phyloP scores from a whole-genome alignment of 1,139 yeast genomes.

The Taphrina confusa region DNA sequence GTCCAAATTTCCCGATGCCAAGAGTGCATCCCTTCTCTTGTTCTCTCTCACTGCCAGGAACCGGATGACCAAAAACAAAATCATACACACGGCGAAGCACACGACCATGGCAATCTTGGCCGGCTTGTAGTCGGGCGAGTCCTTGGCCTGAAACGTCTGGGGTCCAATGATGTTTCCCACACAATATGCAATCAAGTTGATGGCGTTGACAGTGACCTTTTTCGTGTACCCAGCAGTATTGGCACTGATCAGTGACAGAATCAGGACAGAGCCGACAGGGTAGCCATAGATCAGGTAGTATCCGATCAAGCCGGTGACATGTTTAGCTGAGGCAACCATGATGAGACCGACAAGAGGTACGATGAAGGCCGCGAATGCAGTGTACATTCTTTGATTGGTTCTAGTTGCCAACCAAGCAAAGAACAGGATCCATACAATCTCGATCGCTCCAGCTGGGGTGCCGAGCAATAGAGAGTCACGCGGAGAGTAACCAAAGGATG shows the following conservation, averaged over 20 bases:
- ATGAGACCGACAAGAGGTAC: constrained; percentile 41
- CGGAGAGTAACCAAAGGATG: constrained; percentile 43
- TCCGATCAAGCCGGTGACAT: constrained; percentile 42
- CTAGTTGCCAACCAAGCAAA: constrained; percentile 38
- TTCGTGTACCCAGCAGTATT: constrained; percentile 75
- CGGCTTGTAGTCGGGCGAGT: constrained; percentile 57
- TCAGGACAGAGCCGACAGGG: constrained; percentile 52
- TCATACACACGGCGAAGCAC: constrained; percentile 48
- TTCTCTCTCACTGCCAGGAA: constrained; percentile 50
- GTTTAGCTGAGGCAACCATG: constrained; percentile 42
- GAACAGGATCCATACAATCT: constrained; percentile 37
- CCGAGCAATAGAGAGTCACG: constrained; percentile 42
- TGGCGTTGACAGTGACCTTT: constrained; percentile 61
- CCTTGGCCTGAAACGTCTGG: constrained; percentile 58
- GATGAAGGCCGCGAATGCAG: constrained; percentile 39
- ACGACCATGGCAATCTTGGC: constrained; percentile 55
- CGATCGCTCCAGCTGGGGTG: constrained; percentile 42
- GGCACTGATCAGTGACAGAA: constrained; percentile 50
- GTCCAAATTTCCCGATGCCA: constrained; percentile 29
- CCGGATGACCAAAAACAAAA: constrained; percentile 45
- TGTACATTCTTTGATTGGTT: constrained; percentile 39
- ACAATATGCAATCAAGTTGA: constrained; percentile 63
- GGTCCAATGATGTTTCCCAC: constrained; percentile 73
- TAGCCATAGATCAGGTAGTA: constrained; percentile 43
- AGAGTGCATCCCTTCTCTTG: constrained; percentile 50